phyloP scores from a whole-genome alignment of 139 green algal species.

The Asterochloris sp. region DNA sequence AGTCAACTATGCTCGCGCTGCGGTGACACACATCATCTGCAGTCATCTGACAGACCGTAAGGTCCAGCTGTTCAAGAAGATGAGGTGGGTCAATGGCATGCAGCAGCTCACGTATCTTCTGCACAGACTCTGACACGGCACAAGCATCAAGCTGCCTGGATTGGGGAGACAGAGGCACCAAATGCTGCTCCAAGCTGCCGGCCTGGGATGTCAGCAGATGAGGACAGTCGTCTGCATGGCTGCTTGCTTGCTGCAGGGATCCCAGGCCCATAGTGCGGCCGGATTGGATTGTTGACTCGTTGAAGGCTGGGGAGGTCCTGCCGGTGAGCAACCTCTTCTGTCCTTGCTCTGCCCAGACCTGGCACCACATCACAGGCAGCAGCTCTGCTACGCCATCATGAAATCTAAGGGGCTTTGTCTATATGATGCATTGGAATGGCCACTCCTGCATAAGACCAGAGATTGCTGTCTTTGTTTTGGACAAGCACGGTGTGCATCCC shows the following conservation, averaged over 20 bases:
- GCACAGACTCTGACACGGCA: too few species aligned
- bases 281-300: slow-evolving; percentile 74
- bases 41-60: slow-evolving; percentile 89
- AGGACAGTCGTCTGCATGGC: not conserved
- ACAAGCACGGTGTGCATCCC: too few species aligned
- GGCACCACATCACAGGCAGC: not conserved
- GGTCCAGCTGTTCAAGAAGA: slow-evolving; percentile 56
- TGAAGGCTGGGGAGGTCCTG: slow-evolving; percentile 55
- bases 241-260: slow-evolving; percentile 32
- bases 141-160: not conserved
- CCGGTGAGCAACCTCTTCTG: slow-evolving; percentile 36
- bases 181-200: not conserved
- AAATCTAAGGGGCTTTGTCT: too few species aligned
- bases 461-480: not conserved
- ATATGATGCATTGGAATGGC: not conserved
- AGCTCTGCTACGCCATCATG: too few species aligned
- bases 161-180: not conserved
- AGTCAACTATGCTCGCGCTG: slow-evolving; percentile 66
- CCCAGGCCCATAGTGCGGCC: slow-evolving; percentile 67
- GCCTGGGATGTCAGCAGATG: not conserved
- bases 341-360: too few species aligned
- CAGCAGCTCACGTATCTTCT: not conserved
- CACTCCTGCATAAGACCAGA: not conserved
- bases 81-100: slow-evolving; percentile 10
- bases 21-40: slow-evolving; percentile 92